Conservation (phyloP, 225 moss, liverwort and hornwort genomes). For the Straminergon stramineum region DNA sequence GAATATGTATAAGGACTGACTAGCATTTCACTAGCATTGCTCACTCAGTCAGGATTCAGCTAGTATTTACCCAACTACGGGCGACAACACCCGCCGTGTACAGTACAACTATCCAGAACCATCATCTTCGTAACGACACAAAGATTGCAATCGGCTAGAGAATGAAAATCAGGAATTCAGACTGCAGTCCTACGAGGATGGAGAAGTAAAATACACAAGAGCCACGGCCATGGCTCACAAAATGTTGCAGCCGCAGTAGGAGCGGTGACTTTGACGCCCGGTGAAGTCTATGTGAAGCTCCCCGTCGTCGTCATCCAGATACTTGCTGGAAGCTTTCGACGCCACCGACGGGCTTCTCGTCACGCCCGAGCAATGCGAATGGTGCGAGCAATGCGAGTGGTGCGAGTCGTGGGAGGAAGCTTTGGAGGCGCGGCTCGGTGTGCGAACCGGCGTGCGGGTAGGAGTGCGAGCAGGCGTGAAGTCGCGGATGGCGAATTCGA, state of each 20-base stretch:
- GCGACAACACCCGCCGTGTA: neutral
- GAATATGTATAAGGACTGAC: neutral
- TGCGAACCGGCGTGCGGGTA: constrained; percentile 5
- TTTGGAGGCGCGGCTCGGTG: constrained; percentile 19
- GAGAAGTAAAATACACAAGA: neutral
- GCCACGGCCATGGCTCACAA: constrained; percentile 5
- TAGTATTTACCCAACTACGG: neutral
- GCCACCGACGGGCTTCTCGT: constrained; percentile 13
- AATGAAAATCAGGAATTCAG: neutral
- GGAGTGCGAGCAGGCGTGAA: constrained; percentile 18
- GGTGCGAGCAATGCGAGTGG: neutral
- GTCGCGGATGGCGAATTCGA: constrained; percentile 20
- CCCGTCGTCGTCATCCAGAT: constrained; percentile 11
- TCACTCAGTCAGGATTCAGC: neutral
- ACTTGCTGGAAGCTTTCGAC: constrained; percentile 25
- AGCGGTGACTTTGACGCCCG: constrained; percentile 4
- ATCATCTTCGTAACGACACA: neutral
- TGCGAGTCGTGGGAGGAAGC: constrained; percentile 16
- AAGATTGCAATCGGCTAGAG: neutral
- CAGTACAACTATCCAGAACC: neutral
- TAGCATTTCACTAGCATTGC: neutral
- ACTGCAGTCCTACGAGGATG: neutral
- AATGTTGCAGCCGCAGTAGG: constrained; percentile 33
- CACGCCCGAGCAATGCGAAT: neutral
- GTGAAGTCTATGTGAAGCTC: neutral